Conservation (phyloP, 306 rosid genomes). For the Benincasa hispida region DNA sequence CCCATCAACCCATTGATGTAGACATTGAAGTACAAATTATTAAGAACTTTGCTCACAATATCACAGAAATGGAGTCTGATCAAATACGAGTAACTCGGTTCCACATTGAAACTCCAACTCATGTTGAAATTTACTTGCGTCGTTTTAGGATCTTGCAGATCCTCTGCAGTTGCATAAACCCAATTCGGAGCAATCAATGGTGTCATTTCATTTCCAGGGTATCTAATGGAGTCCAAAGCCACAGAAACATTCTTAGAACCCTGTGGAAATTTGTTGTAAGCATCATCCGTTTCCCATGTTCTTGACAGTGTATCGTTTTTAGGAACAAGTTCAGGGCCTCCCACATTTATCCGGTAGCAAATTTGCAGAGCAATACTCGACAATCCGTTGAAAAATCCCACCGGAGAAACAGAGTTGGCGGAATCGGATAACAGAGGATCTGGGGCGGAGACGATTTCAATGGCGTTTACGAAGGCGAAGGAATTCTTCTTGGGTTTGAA, state of each 20-base stretch:
- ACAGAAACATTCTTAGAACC: constrained; percentile 34
- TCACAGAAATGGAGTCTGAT: constrained; percentile 81
- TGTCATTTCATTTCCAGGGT: constrained; percentile 18
- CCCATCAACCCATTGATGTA: constrained; percentile 47
- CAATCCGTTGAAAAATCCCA: constrained; percentile 29
- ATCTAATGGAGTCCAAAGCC: constrained; percentile 24
- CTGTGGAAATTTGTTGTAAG: constrained; percentile 36
- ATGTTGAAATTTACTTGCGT: constrained; percentile 42
- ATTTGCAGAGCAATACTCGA: constrained; percentile 34
- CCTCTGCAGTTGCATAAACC: constrained; percentile 42
- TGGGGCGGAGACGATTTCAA: constrained; percentile 78
- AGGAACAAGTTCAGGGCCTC: constrained; percentile 42
- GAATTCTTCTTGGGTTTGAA: constrained; percentile 53
- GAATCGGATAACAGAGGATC: constrained; percentile 32
- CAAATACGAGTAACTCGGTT: constrained; percentile 43
- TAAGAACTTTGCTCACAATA: constrained; percentile 43
- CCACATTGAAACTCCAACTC: constrained; percentile 58
- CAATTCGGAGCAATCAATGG: constrained; percentile 48
- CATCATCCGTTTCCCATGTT: constrained; percentile 51
- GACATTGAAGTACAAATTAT: constrained; percentile 40
- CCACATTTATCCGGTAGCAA: constrained; percentile 50
- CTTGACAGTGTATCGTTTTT: constrained; percentile 43
- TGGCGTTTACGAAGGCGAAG: constrained; percentile 57
- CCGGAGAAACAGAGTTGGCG: constrained; percentile 29
- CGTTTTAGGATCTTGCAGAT: constrained; percentile 30